phyloP scores from a whole-genome alignment of 108 stramenopile species.

The Craspedostauros australis region DNA sequence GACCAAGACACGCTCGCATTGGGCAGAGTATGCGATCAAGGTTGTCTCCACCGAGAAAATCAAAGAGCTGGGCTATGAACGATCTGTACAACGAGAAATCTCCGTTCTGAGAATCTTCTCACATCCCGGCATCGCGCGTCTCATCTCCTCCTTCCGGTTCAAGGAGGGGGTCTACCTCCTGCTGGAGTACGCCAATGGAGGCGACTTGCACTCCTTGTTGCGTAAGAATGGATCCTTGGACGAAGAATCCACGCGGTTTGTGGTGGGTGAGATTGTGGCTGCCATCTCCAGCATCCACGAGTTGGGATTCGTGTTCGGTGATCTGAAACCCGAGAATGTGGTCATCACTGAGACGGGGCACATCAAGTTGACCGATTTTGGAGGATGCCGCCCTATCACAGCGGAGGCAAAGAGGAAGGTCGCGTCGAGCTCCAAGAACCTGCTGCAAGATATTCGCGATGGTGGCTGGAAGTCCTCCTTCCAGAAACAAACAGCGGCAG shows the following conservation, averaged over 20 bases:
- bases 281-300: conserved; percentile 89
- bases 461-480: conserved; percentile 78
- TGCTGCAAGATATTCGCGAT: conserved; percentile 68
- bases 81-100: conserved; percentile 84
- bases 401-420: conserved; percentile 49
- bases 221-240: conserved; percentile 83
- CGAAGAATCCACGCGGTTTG: conserved; percentile 82
- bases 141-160: conserved; percentile 91
- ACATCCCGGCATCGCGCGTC: conserved; percentile 88
- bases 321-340: conserved; percentile 94
- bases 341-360: conserved; percentile 93
- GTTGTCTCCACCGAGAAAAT: conserved; percentile 74
- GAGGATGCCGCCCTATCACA: conserved; percentile 85
- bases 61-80: conserved; percentile 77
- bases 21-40: conserved; percentile 97
- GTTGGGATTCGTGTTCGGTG: conserved; percentile 77
- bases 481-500: conserved; percentile 2
- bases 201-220: conserved; percentile 88
- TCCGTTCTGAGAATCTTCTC: conserved; percentile 79
- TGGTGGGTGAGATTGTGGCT: conserved; percentile 84
- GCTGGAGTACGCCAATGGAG: conserved; percentile 90
- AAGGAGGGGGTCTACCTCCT: conserved; percentile 89
- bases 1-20: conserved; percentile 68
- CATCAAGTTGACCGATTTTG: conserved; percentile 95
- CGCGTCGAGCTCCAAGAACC: conserved; percentile 37